Evolutionary conservation across 129 eudicot genomes (phyloP).

Genomic region (Pulicaria dysenterica): DNA sequence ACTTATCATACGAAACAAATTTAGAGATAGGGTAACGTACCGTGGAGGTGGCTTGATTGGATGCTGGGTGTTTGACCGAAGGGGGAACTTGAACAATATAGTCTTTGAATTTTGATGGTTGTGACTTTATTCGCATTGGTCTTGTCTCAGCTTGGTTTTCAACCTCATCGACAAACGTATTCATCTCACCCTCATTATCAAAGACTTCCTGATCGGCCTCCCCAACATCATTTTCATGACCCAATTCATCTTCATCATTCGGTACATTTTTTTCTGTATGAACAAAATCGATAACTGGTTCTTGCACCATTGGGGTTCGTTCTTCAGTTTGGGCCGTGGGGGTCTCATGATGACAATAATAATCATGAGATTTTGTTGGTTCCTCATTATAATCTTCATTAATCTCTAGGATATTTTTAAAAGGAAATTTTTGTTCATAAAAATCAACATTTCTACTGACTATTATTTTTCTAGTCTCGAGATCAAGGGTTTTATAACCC

Average conservation of each 20-base stretch:
- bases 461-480: constrained; percentile 3
- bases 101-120: too few species aligned
- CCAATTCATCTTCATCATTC: not conserved
- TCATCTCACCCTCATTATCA: not conserved
- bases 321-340: not conserved
- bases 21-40: too few species aligned
- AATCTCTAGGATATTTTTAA: not conserved
- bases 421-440: not conserved
- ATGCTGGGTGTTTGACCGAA: not conserved
- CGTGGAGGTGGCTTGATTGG: too few species aligned
- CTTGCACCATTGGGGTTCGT: not conserved
- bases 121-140: too few species aligned
- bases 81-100: not conserved
- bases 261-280: too few species aligned
- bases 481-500: not conserved
- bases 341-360: not conserved
- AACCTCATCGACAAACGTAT: not conserved
- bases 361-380: not conserved
- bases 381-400: not conserved
- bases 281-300: not conserved
- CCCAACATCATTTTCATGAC: too few species aligned
- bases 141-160: not conserved
- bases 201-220: too few species aligned
- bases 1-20: too few species aligned
- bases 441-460: not conserved